These are phyloP conservation scores for Pythium coloratum DNA, from an alignment of 352 stramenopile genomes.

Conservation along the genomic window DNA sequence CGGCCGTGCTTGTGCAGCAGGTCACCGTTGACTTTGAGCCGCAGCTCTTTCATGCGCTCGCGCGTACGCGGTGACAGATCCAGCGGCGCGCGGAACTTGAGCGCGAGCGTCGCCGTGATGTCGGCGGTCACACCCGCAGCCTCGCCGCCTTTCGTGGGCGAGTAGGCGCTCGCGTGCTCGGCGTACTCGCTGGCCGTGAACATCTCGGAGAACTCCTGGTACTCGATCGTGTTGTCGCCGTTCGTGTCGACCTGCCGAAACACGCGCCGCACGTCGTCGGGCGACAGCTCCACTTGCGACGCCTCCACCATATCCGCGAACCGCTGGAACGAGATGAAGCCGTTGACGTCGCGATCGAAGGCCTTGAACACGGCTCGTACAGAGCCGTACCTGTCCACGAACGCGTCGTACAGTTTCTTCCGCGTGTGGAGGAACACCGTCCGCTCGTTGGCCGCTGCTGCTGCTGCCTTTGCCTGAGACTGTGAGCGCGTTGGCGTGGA, in stretches of 20 bases:
- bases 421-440: constrained; percentile 40
- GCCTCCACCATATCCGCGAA: constrained; percentile 75
- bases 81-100: constrained; percentile 71
- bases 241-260: constrained; percentile 66
- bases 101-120: constrained; percentile 50
- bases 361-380: constrained; percentile 76
- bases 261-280: constrained; percentile 41
- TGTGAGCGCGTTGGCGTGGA: neutral
- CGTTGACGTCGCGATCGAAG: constrained; percentile 65
- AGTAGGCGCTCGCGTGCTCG: constrained; percentile 38
- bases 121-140: constrained; percentile 29
- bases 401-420: constrained; percentile 57
- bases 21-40: constrained; percentile 57
- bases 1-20: constrained; percentile 53
- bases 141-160: constrained; percentile 27
- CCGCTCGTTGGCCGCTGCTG: constrained; percentile 1
- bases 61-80: constrained; percentile 59
- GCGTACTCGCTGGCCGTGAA: constrained; percentile 44
- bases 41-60: constrained; percentile 65
- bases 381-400: constrained; percentile 75
- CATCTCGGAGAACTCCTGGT: constrained; percentile 74
- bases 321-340: constrained; percentile 72
- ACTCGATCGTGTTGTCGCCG: constrained; percentile 72
- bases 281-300: constrained; percentile 52
- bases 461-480: neutral